Evolutionary conservation across 1,284 basidiomycete species (phyloP).

Genomic region (Leccinum olivaceoglutinosum): DNA sequence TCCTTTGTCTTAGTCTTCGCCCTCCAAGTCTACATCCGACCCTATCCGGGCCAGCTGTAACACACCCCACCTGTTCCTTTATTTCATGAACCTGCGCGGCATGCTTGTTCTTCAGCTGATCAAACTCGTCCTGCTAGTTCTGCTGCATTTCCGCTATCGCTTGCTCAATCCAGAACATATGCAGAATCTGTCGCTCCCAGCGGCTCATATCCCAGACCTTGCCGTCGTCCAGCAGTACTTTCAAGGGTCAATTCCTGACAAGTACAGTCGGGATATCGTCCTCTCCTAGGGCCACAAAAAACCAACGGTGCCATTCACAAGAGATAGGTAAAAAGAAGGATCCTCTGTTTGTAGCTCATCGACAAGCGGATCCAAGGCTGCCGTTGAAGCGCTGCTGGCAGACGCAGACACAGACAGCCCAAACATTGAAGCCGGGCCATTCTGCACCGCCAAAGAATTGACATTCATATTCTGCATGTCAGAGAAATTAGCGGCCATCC

Average conservation of each 20-base stretch:
- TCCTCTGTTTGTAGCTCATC: constrained; percentile 30
- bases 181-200: constrained; percentile 35
- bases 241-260: constrained; percentile 30
- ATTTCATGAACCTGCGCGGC: constrained; percentile 29
- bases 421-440: not conserved
- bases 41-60: too few species aligned
- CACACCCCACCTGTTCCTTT: constrained; percentile 32
- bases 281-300: constrained; percentile 34
- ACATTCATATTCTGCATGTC: not conserved
- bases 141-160: constrained; percentile 27
- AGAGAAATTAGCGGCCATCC: constrained; percentile 20
- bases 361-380: not conserved
- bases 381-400: not conserved
- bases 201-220: constrained; percentile 42
- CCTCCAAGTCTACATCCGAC: too few species aligned
- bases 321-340: not conserved
- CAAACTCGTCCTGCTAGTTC: constrained; percentile 34
- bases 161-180: constrained; percentile 32
- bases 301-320: constrained; percentile 23
- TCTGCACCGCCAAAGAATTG: constrained; percentile 4
- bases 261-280: constrained; percentile 31
- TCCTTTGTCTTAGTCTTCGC: too few species aligned
- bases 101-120: constrained; percentile 32
- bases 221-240: constrained; percentile 30
- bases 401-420: not conserved